These are phyloP conservation scores for Fusarium albosuccineum DNA, from an alignment of 2,329 filamentous ascomycete genomes.

Conservation along the genomic window DNA sequence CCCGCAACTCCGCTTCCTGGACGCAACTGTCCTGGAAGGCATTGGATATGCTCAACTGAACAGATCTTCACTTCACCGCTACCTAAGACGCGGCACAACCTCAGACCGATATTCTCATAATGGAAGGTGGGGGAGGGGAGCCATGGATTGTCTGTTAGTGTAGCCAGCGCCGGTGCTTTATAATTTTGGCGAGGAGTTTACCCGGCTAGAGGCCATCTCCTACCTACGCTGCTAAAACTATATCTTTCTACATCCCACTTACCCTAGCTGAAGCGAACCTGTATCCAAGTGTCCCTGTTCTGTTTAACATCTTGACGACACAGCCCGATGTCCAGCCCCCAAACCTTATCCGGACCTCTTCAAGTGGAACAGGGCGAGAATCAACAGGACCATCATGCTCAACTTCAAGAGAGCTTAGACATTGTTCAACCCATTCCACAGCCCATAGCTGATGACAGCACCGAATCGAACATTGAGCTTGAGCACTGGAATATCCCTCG, in stretches of 20 bases:
- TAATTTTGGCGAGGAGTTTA: slow-evolving; percentile 1
- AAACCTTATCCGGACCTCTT: slow-evolving; percentile 3
- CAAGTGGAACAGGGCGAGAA: slow-evolving; percentile 1
- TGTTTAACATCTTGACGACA: neutral
- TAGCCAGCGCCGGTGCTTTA: neutral
- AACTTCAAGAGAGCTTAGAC: slow-evolving; percentile 13
- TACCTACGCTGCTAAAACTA: too few species aligned
- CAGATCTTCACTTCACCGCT: slow-evolving; percentile 7
- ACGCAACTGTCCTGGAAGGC: slow-evolving; percentile 1
- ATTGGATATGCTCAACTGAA: slow-evolving; percentile 5
- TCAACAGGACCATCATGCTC: slow-evolving; percentile 13
- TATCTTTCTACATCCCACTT: too few species aligned
- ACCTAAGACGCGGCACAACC: slow-evolving; percentile 6
- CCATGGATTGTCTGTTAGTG: neutral
- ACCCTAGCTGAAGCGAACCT: too few species aligned
- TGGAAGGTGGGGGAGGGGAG: slow-evolving; percentile 8
- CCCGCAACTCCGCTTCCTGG: neutral
- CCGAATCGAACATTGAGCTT: slow-evolving; percentile 24
- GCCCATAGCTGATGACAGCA: slow-evolving; percentile 15
- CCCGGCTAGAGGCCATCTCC: too few species aligned
- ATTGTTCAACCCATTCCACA: slow-evolving; percentile 2
- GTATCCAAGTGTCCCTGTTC: too few species aligned
- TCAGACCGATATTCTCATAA: slow-evolving; percentile 1
- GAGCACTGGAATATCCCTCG: slow-evolving; percentile 75
- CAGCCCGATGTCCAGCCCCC: neutral